phyloP scores from a whole-genome alignment of 208 protist genomes.

The Acanthamoeba royreba region DNA sequence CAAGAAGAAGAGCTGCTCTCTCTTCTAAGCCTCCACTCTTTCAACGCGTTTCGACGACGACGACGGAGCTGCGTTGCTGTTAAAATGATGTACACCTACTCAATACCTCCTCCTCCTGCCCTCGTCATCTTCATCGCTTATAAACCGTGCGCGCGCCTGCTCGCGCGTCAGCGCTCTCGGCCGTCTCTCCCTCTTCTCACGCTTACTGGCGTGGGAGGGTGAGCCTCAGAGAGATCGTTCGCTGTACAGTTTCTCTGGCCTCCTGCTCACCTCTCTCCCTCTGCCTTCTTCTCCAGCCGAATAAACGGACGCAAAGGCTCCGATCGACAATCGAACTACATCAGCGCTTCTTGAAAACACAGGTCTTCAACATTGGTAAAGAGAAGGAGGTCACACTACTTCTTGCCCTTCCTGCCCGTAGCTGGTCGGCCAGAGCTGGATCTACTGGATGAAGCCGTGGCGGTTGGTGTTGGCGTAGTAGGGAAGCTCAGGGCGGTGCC shows the following conservation, averaged over 20 bases:
- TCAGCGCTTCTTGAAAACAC: background rate
- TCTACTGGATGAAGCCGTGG: background rate
- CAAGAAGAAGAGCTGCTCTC: conserved; percentile 14
- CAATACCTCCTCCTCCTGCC: no score
- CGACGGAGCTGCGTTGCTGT: no score
- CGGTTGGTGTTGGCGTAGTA: background rate
- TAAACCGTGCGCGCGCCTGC: no score
- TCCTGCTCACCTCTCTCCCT: background rate
- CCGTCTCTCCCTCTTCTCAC: no score
- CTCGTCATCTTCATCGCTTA: background rate
- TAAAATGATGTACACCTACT: no score
- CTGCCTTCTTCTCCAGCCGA: background rate
- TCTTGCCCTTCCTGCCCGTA: background rate
- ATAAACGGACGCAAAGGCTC: conserved; percentile 35
- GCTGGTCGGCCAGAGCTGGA: background rate
- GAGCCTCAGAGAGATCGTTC: no score
- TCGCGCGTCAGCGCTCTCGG: no score
- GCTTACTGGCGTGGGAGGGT: no score
- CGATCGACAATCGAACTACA: background rate
- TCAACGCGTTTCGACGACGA: background rate
- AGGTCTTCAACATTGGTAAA: no score
- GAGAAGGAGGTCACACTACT: no score
- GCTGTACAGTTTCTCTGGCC: no score
- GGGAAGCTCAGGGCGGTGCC: conserved; percentile 13
- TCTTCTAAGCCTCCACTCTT: background rate